phyloP scores from a whole-genome alignment of 257 asterid species.

The Primulina eburnea region DNA sequence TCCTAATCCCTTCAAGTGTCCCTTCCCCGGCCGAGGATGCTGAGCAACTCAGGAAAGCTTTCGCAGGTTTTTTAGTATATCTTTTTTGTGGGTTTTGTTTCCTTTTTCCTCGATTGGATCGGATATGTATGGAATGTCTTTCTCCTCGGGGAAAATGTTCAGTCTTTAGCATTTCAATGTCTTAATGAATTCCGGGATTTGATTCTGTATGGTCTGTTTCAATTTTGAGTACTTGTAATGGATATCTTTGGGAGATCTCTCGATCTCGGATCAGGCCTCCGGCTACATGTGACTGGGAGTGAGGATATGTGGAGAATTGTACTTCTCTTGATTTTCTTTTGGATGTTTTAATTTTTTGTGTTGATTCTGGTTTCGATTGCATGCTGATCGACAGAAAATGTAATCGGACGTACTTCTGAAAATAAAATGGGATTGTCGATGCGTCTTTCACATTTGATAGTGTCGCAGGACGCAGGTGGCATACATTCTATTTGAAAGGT shows the following conservation, averaged over 20 bases:
- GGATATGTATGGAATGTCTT: neutral
- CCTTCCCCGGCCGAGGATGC: slow-evolving; percentile 69
- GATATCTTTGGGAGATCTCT: neutral
- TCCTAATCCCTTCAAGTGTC: slow-evolving; percentile 60
- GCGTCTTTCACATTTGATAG: neutral
- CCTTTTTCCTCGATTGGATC: neutral
- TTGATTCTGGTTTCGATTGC: neutral
- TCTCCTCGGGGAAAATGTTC: neutral
- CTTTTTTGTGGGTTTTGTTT: neutral
- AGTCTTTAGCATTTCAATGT: neutral
- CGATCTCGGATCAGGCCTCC: neutral
- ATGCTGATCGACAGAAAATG: no score
- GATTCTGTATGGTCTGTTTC: no score
- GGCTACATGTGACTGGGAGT: neutral
- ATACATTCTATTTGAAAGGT: neutral
- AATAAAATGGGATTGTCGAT: neutral
- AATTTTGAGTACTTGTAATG: neutral
- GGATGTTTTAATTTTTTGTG: neutral
- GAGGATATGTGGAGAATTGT: neutral
- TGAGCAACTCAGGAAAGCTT: slow-evolving; percentile 74
- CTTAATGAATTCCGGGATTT: no score
- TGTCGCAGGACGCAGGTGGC: neutral
- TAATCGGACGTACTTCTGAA: no score
- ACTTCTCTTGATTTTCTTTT: neutral
- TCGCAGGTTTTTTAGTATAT: slow-evolving; percentile 38